Conservation (phyloP, 1,284 basidiomycete species). For the Coniferiporia sulphurascens region DNA sequence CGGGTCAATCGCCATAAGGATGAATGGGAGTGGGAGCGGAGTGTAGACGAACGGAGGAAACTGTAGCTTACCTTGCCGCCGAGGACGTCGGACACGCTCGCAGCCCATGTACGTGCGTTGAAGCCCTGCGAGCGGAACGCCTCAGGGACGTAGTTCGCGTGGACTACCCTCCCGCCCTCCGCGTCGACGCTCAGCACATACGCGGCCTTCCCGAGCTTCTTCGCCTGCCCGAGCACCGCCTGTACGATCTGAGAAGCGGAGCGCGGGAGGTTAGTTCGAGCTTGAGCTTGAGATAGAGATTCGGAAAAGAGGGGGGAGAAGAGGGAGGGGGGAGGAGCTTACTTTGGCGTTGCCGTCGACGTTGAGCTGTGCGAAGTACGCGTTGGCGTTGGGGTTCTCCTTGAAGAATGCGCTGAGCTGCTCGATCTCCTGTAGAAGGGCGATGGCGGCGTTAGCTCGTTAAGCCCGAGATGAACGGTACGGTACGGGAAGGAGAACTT, state of each 20-base stretch:
- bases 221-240: constrained; percentile 69
- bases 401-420: constrained; percentile 69
- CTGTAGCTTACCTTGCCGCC: constrained; percentile 74
- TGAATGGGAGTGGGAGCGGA: too few relatives aligned
- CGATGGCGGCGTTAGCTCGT: background rate
- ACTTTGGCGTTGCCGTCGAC: constrained; percentile 83
- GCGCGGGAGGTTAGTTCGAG: background rate
- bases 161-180: constrained; percentile 74
- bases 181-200: constrained; percentile 85
- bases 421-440: constrained; percentile 59
- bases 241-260: constrained; percentile 55
- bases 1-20: too few relatives aligned
- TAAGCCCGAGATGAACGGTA: background rate
- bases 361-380: constrained; percentile 68
- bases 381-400: constrained; percentile 64
- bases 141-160: constrained; percentile 82
- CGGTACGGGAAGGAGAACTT: constrained; percentile 21
- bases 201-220: constrained; percentile 76
- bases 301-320: too few relatives aligned
- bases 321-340: too few relatives aligned
- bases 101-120: constrained; percentile 82
- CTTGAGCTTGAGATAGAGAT: too few relatives aligned
- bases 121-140: constrained; percentile 57
- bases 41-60: background rate
- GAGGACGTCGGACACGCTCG: constrained; percentile 68